Evolutionary conservation across 2,329 filamentous ascomycete species (phyloP).

Genomic region (Periconia sp.): DNA sequence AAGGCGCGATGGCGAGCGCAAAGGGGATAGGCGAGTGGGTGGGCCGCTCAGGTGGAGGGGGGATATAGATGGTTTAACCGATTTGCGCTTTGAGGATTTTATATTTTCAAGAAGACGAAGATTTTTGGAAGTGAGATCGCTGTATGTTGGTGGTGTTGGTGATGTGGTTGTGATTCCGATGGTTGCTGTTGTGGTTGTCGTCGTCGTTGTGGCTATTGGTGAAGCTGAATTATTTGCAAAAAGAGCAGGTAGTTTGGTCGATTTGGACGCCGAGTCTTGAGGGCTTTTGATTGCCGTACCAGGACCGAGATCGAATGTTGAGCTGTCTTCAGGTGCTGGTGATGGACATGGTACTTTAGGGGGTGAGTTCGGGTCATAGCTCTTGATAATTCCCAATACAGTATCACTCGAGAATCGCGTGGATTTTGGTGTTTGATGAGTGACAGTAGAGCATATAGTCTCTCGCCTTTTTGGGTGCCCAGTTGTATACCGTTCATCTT

Average conservation of each 20-base stretch:
- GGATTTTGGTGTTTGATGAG: conserved; percentile 13
- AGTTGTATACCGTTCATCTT: conserved; percentile 34
- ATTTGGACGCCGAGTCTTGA: conserved; percentile 16
- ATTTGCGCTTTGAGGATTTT: conserved; percentile 20
- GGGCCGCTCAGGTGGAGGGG: conserved; percentile 20
- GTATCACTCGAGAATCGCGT: conserved; percentile 20
- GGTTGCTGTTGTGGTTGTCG: not conserved
- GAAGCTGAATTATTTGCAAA: conserved; percentile 30
- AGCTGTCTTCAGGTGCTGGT: conserved; percentile 9
- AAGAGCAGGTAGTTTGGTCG: conserved; percentile 20
- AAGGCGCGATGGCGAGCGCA: conserved; percentile 18
- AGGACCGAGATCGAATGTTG: conserved; percentile 31
- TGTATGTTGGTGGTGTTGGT: conserved; percentile 4
- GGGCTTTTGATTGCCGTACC: conserved; percentile 3
- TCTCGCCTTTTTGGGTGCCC: conserved; percentile 36
- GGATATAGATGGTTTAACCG: conserved; percentile 21
- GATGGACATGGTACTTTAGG: conserved; percentile 10
- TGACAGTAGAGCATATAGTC: conserved; percentile 1
- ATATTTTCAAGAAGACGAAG: conserved; percentile 19
- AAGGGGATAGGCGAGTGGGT: conserved; percentile 34
- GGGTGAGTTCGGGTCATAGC: conserved; percentile 13
- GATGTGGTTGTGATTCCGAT: not conserved
- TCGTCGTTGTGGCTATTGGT: conserved; percentile 12
- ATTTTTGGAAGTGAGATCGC: conserved; percentile 27
- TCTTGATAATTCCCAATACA: conserved; percentile 21